These are phyloP conservation scores for Polyporus arcularius DNA, from an alignment of 768 basidiomycete species.

Conservation along the genomic window DNA sequence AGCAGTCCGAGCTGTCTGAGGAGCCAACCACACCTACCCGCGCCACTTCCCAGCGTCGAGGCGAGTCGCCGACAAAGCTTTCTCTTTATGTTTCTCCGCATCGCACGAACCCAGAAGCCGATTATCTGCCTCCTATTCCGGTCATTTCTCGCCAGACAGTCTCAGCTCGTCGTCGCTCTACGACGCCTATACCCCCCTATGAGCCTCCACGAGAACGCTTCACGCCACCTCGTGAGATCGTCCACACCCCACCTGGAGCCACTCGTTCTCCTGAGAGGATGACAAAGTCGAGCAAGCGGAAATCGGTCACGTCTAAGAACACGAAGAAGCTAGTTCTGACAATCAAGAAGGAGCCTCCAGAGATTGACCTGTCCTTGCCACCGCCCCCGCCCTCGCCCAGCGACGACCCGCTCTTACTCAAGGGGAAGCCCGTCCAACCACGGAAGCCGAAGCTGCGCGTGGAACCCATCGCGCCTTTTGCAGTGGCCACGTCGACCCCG, in stretches of 20 bases:
- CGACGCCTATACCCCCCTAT: constrained; percentile 58
- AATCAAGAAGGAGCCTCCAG: constrained; percentile 66
- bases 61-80: constrained; percentile 30
- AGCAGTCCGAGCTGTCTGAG: constrained; percentile 21
- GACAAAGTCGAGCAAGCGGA: constrained; percentile 44
- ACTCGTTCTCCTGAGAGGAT: constrained; percentile 19
- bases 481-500: constrained; percentile 25
- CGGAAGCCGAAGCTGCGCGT: constrained; percentile 6
- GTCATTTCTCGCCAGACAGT: constrained; percentile 25
- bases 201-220: constrained; percentile 70
- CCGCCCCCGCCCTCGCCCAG: constrained; percentile 73
- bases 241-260: constrained; percentile 41
- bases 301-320: constrained; percentile 24
- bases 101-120: constrained; percentile 49
- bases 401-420: constrained; percentile 72
- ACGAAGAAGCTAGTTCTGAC: constrained; percentile 30
- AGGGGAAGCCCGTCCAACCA: constrained; percentile 39
- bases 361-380: constrained; percentile 57
- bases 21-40: constrained; percentile 28
- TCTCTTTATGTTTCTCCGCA: constrained; percentile 42
- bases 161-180: constrained; percentile 40
- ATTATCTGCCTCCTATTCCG: constrained; percentile 43
- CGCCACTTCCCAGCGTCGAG: constrained; percentile 21
- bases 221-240: constrained; percentile 67
- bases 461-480: constrained; percentile 3